Percentiles rank a stretch among this genome's conserved stretches.
Evolutionary conservation across 306 rosid species (phyloP).

Genomic region (Begonia loranthoides): DNA sequence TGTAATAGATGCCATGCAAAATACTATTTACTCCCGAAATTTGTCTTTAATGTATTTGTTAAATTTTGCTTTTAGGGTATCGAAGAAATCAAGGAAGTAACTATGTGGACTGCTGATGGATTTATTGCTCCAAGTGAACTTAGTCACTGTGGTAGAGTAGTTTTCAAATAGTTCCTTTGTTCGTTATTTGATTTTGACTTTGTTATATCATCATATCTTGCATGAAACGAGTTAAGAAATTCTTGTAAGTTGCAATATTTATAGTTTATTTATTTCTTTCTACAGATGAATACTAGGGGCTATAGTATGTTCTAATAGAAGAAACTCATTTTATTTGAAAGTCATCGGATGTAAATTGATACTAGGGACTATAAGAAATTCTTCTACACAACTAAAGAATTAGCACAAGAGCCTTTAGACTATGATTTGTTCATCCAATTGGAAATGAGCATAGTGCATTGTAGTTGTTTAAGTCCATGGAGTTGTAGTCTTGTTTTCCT

Average conservation of each 20-base stretch:
- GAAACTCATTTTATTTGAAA: too few species aligned
- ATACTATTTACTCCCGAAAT: not conserved
- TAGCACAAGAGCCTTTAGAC: too few species aligned
- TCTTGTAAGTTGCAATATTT: not conserved
- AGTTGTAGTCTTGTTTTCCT: too few species aligned
- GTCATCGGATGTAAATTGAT: too few species aligned
- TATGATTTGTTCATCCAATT: too few species aligned
- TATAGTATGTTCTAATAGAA: too few species aligned
- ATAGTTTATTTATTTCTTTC: not conserved
- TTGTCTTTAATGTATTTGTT: too few species aligned
- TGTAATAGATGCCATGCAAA: not conserved
- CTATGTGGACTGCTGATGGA: not conserved
- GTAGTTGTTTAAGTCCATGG: too few species aligned
- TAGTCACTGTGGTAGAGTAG: not conserved
- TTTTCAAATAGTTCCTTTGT: not conserved
- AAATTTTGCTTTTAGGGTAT: constrained; percentile 25
- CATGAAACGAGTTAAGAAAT: not conserved
- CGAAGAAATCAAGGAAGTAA: constrained; percentile 67
- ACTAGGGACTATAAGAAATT: too few species aligned
- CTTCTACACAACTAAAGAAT: too few species aligned
- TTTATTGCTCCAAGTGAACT: not conserved
- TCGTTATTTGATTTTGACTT: not conserved
- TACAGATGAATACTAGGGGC: too few species aligned
- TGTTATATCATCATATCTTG: not conserved
- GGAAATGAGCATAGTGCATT: too few species aligned